Percentiles rank a stretch among this genome's conserved stretches.
Evolutionary conservation across 2,329 filamentous ascomycete genomes (phyloP).

Genomic region (Cladosporium sp.): DNA sequence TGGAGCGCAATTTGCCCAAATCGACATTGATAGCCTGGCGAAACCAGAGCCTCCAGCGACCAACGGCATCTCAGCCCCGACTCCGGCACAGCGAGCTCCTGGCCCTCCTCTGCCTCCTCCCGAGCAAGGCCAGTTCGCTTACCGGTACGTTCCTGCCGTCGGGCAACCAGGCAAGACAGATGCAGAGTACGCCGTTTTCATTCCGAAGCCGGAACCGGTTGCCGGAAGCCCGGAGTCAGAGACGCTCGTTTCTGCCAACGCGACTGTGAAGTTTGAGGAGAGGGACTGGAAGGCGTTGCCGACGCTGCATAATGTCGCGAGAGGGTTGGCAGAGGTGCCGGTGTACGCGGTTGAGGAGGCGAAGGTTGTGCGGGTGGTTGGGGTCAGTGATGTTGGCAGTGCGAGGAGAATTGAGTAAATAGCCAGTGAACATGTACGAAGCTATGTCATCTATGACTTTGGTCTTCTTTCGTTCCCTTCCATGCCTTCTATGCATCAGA

Average conservation of each 20-base stretch:
- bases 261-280: conserved; percentile 43
- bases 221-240: conserved; percentile 13
- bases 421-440: background rate
- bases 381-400: conserved; percentile 44
- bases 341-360: conserved; percentile 51
- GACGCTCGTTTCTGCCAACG: conserved; percentile 36
- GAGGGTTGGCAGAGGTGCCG: conserved; percentile 49
- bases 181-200: conserved; percentile 47
- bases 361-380: conserved; percentile 50
- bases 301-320: conserved; percentile 54
- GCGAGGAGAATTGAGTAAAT: conserved; percentile 16
- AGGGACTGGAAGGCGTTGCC: conserved; percentile 51
- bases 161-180: conserved; percentile 48
- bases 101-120: conserved; percentile 16
- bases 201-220: conserved; percentile 30
- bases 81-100: conserved; percentile 5
- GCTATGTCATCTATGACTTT: background rate
- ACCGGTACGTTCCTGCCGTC: conserved; percentile 53
- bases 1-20: conserved; percentile 28
- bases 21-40: conserved; percentile 25
- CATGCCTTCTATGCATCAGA: no score
- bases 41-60: background rate
- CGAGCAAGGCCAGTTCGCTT: conserved; percentile 48
- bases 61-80: background rate
- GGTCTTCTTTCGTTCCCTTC: no score